Base-by-base conservation (phyloP, 805 yeast genomes). In the Metschnikowia santaceciliae region DNA sequence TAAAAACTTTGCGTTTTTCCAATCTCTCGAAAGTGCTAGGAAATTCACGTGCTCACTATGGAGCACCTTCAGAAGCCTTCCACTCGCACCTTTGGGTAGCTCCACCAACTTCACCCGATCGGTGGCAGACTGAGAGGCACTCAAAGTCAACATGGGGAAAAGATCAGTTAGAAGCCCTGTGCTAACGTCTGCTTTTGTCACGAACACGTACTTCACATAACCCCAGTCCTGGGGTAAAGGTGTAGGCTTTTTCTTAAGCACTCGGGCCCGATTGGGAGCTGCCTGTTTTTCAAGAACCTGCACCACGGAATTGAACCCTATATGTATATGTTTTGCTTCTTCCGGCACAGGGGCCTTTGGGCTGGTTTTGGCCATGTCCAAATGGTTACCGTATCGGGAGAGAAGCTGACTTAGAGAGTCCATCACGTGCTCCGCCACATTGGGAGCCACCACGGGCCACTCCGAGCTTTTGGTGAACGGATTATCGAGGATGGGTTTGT, bases 401-500 rank as follows among this genome's bases (percentile, higher is more conserved):
- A 58, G 59, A 15, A 55, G 47, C 30, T 54, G 59, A 3, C 44
- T 46, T 22, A 58, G 46, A 19, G 47, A 49, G 13, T 53, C 55
- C 51, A 57, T 38, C 22, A 58, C 58, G 15, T 39, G 40, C 6
- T 51, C 49, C 1, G 55, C 26, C 4, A 45, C 51, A 1, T 46
- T 34, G 11, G 50, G 39, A 14, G 48, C 52, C 14, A 55, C 42
- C 1, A 22, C 22, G 32, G 61, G 61, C 60, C 60, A 58, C 17
- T 53, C 61, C 14, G 52, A 45, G n/a, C 50, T 59, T 46, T 74
- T 75, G 0, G 86, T 77, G 59, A 71, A 83, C 2, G 90, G 89
- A 53, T 81, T 82, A 30, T 83, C 84, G 19, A 85, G 67, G 2
- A 85, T 68, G 0, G 90, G 88, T 63, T 80, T 83, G 65, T 80